phyloP scores from a whole-genome alignment of 805 yeast species.

The Kregervanrija delftensis region DNA sequence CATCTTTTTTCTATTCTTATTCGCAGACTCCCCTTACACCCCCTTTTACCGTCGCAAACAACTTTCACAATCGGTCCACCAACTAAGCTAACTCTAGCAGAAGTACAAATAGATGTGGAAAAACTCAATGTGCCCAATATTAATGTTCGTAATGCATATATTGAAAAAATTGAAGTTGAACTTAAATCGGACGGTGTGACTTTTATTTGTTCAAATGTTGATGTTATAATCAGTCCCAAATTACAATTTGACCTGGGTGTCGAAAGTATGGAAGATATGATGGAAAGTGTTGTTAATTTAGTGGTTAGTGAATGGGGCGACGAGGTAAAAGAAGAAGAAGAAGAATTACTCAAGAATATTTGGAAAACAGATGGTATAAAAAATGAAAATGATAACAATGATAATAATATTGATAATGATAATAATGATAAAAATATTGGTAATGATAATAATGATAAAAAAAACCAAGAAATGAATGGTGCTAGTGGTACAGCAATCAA shows the following conservation, averaged over 20 bases:
- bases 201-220: too few species aligned
- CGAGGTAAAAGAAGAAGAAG: conserved; percentile 9
- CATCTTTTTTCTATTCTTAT: too few species aligned
- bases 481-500: conserved; percentile 28
- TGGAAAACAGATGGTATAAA: conserved; percentile 2
- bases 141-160: conserved; percentile 52
- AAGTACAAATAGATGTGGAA: conserved; percentile 67
- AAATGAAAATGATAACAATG: background rate
- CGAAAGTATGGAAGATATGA: conserved; percentile 59
- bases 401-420: too few species aligned
- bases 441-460: background rate
- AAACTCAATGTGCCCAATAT: conserved; percentile 62
- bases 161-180: conserved; percentile 47
- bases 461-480: conserved; percentile 6
- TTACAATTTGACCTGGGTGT: background rate
- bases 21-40: background rate
- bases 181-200: conserved; percentile 22
- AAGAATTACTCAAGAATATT: conserved; percentile 3
- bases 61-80: too few species aligned
- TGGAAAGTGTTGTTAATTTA: conserved; percentile 45
- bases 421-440: too few species aligned
- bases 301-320: conserved; percentile 34
- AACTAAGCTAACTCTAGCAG: conserved; percentile 40
- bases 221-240: too few species aligned
- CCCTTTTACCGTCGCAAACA: background rate